Conservation (phyloP, 2,329 filamentous ascomycete genomes). For the Sporothrix mexicana region DNA sequence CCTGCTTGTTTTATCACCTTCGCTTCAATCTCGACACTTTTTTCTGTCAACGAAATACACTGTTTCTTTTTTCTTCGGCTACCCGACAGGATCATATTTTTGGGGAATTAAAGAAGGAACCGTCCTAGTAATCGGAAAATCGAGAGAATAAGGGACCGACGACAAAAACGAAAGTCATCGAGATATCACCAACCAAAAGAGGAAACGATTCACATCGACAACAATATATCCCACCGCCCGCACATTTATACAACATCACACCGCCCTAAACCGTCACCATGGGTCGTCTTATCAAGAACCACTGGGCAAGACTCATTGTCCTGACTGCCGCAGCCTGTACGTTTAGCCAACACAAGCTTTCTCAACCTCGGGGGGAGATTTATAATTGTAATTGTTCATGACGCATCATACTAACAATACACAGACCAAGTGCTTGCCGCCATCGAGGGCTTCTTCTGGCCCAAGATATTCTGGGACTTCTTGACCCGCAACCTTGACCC, state of each 20-base stretch:
- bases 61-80: slow-evolving; percentile 24
- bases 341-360: slow-evolving; percentile 39
- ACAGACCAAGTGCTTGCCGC: slow-evolving; percentile 89
- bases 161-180: not conserved
- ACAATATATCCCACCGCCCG: not conserved
- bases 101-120: not conserved
- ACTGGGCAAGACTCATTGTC: slow-evolving; percentile 94
- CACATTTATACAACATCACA: not conserved
- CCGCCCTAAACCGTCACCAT: slow-evolving; percentile 57
- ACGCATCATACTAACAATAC: slow-evolving; percentile 24
- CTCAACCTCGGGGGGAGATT: no score
- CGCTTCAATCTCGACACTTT: slow-evolving; percentile 27
- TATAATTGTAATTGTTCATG: no score
- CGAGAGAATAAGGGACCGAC: not conserved
- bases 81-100: not conserved
- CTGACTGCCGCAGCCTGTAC: slow-evolving; percentile 80
- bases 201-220: slow-evolving; percentile 26
- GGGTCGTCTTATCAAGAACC: slow-evolving; percentile 99
- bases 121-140: not conserved
- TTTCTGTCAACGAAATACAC: slow-evolving; percentile 9
- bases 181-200: slow-evolving; percentile 26
- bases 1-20: slow-evolving; percentile 35
- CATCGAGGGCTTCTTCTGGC: slow-evolving; percentile 93
- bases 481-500: slow-evolving; percentile 86
- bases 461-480: slow-evolving; percentile 98